phyloP scores from a whole-genome alignment of 2,329 filamentous ascomycete species.

The Neurospora sp. region DNA sequence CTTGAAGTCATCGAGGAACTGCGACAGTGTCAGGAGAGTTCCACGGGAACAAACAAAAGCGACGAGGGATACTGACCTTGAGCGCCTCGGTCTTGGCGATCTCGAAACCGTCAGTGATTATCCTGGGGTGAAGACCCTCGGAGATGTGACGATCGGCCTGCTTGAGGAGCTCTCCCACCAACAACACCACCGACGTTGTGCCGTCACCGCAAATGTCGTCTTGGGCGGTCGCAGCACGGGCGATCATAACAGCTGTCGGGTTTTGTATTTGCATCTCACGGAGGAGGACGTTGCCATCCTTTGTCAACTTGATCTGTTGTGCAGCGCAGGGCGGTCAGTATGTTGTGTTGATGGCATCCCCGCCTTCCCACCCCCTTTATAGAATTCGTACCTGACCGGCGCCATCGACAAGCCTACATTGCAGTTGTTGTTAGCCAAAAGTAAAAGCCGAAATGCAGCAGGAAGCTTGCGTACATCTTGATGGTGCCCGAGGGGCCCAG shows the following conservation, averaged over 20 bases:
- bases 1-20: constrained; percentile 95
- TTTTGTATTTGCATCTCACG: constrained; percentile 93
- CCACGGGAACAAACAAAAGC: neutral
- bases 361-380: constrained; percentile 1
- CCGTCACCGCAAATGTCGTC: constrained; percentile 98
- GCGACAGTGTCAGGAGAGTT: constrained; percentile 7
- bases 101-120: constrained; percentile 96
- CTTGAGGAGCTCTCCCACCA: constrained; percentile 95
- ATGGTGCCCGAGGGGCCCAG: constrained; percentile 87
- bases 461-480: constrained; percentile 60
- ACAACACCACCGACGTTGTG: constrained; percentile 88
- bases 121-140: constrained; percentile 91
- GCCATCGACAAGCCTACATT: constrained; percentile 54
- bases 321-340: constrained; percentile 13
- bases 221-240: constrained; percentile 82
- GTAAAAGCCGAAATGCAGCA: neutral
- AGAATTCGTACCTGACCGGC: constrained; percentile 50
- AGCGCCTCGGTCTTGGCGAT: constrained; percentile 88
- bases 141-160: constrained; percentile 94
- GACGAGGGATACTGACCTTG: constrained; percentile 46
- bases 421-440: constrained; percentile 3
- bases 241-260: constrained; percentile 83
- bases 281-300: constrained; percentile 85
- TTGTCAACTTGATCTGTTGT: constrained; percentile 88
- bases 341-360: constrained; percentile 2